Percentiles rank a stretch among this genome's conserved stretches.
Evolutionary conservation across 768 basidiomycete species (phyloP).

Genomic region (Collybiopsis luxurians): DNA sequence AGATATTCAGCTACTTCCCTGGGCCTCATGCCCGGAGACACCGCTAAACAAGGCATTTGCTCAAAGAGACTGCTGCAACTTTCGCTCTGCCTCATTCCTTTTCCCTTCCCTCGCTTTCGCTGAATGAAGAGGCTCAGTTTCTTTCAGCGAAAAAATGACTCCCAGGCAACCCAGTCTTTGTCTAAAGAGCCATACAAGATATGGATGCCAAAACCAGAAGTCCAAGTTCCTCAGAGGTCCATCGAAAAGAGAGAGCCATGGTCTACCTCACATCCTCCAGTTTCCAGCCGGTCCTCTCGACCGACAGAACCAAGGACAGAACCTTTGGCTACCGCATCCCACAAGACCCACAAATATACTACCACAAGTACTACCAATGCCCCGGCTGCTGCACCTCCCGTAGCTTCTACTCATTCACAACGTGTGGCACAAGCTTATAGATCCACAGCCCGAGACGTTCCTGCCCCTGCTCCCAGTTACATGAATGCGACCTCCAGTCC

Average conservation of each 20-base stretch:
- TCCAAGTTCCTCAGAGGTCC: background rate
- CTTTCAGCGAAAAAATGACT: conserved; percentile 45
- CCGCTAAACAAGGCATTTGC: background rate
- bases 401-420: conserved; percentile 3
- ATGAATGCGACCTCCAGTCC: background rate
- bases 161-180: conserved; percentile 36
- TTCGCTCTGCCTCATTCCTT: conserved; percentile 20
- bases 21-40: conserved; percentile 4
- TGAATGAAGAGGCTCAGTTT: conserved; percentile 54
- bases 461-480: background rate
- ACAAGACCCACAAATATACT: background rate
- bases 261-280: conserved; percentile 19
- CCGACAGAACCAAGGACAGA: background rate
- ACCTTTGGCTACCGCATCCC: background rate
- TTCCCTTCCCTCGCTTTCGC: conserved; percentile 14
- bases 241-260: background rate
- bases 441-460: background rate
- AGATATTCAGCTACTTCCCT: background rate
- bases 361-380: background rate
- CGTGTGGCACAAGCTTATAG: background rate
- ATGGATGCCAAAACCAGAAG: conserved; percentile 7
- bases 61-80: background rate
- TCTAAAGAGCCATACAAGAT: conserved; percentile 19
- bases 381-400: conserved; percentile 1
- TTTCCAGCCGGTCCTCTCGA: conserved; percentile 26